These are phyloP conservation scores for Amanita exitialis DNA, from an alignment of 768 basidiomycete species.

Conservation along the genomic window DNA sequence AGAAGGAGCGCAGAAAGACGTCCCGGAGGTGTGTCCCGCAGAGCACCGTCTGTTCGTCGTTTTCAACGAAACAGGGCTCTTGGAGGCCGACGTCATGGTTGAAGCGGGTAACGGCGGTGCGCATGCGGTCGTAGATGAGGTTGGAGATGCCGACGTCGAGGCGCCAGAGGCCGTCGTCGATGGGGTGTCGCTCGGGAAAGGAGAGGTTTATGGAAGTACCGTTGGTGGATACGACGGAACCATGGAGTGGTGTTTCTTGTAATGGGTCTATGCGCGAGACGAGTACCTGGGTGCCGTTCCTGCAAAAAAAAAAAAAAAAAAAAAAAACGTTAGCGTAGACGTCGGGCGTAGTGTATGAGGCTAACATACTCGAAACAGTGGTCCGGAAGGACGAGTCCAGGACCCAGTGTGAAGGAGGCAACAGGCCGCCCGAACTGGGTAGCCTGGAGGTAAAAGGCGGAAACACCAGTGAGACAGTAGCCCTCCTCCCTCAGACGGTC, in stretches of 20 bases:
- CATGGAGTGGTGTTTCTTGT: constrained; percentile 39
- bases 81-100: constrained; percentile 39
- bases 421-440: constrained; percentile 55
- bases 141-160: constrained; percentile 66
- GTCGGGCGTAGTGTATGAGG: neutral
- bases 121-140: constrained; percentile 61
- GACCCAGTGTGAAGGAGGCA: constrained; percentile 55
- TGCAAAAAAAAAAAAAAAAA: constrained; percentile 17
- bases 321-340: neutral
- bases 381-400: constrained; percentile 51
- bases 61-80: constrained; percentile 19
- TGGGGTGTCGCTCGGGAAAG: constrained; percentile 37
- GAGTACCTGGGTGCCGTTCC: constrained; percentile 62
- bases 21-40: constrained; percentile 68
- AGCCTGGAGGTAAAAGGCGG: constrained; percentile 60
- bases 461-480: constrained; percentile 57
- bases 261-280: constrained; percentile 57
- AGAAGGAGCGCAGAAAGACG: constrained; percentile 53
- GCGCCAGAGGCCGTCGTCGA: constrained; percentile 46
- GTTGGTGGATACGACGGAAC: constrained; percentile 41
- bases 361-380: constrained; percentile 59
- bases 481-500: constrained; percentile 56
- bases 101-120: constrained; percentile 48
- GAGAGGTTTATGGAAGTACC: constrained; percentile 45
- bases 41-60: constrained; percentile 41